These are phyloP conservation scores for Capsella rubella DNA, from an alignment of 441 rosid genomes.

Conservation along the genomic window DNA sequence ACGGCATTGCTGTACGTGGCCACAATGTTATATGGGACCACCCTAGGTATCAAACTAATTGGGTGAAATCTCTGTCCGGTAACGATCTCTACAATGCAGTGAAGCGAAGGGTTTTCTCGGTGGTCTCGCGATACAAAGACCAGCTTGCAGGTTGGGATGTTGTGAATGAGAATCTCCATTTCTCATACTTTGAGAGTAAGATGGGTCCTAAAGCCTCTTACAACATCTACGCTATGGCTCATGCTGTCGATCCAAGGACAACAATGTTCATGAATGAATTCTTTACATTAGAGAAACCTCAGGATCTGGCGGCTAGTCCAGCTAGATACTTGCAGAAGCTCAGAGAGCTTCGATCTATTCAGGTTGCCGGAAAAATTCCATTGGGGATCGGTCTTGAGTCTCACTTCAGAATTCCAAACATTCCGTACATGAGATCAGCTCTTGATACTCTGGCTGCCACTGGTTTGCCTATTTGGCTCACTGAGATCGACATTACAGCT, in stretches of 20 bases:
- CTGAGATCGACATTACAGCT: constrained; percentile 68
- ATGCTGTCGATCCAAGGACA: constrained; percentile 40
- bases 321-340: constrained; percentile 58
- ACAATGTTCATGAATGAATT: constrained; percentile 70
- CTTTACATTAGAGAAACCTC: constrained; percentile 66
- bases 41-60: constrained; percentile 52
- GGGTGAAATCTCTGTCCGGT: constrained; percentile 56
- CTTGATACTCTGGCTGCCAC: constrained; percentile 64
- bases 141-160: constrained; percentile 74
- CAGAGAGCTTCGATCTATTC: constrained; percentile 46
- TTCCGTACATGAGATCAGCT: constrained; percentile 70
- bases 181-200: constrained; percentile 60
- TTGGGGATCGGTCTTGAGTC: constrained; percentile 74
- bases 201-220: constrained; percentile 57
- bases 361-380: constrained; percentile 35
- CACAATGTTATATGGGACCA: constrained; percentile 80
- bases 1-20: constrained; percentile 63
- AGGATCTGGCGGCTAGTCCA: constrained; percentile 50
- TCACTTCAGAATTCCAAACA: constrained; percentile 62
- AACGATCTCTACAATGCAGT: constrained; percentile 49
- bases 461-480: constrained; percentile 75
- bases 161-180: constrained; percentile 78
- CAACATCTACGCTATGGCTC: constrained; percentile 43
- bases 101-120: constrained; percentile 47
- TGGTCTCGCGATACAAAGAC: constrained; percentile 64